Conservation (phyloP, 768 basidiomycete species). For the Megacollybia marginata region DNA sequence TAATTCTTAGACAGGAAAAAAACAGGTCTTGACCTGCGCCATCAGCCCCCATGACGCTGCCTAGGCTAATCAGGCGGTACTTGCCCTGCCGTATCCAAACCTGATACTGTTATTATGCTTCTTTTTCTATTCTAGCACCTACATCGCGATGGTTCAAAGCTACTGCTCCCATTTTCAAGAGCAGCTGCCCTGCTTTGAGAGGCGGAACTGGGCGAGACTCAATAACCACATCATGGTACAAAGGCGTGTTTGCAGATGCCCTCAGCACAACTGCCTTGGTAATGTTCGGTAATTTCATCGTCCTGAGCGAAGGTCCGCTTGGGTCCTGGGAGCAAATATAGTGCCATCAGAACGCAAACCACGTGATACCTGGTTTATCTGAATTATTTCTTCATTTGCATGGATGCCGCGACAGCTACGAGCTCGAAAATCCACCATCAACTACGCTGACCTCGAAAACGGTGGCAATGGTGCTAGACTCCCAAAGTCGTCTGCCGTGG, state of each 20-base stretch:
- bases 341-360: too few relatives aligned
- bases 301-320: too few relatives aligned
- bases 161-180: slow-evolving; percentile 62
- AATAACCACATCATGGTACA: slow-evolving; percentile 52
- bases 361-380: too few relatives aligned
- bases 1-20: background rate
- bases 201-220: slow-evolving; percentile 41
- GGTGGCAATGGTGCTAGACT: slow-evolving; percentile 25
- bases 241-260: slow-evolving; percentile 29
- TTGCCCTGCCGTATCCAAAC: slow-evolving; percentile 66
- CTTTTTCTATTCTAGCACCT: slow-evolving; percentile 3
- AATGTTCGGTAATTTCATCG: background rate
- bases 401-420: slow-evolving; percentile 45
- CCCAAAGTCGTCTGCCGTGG: slow-evolving; percentile 24
- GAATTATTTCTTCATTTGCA: too few relatives aligned
- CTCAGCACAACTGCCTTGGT: slow-evolving; percentile 44
- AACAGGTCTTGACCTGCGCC: slow-evolving; percentile 53
- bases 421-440: slow-evolving; percentile 36
- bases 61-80: slow-evolving; percentile 58
- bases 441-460: slow-evolving; percentile 23
- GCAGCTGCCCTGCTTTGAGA: slow-evolving; percentile 49
- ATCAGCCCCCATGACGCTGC: slow-evolving; percentile 61
- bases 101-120: slow-evolving; percentile 23
- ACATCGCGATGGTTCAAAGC: slow-evolving; percentile 79
- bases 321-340: too few relatives aligned